Base-by-base conservation (phyloP, 2,329 filamentous ascomycete species). In the Ploettnerulaceae sp. region DNA sequence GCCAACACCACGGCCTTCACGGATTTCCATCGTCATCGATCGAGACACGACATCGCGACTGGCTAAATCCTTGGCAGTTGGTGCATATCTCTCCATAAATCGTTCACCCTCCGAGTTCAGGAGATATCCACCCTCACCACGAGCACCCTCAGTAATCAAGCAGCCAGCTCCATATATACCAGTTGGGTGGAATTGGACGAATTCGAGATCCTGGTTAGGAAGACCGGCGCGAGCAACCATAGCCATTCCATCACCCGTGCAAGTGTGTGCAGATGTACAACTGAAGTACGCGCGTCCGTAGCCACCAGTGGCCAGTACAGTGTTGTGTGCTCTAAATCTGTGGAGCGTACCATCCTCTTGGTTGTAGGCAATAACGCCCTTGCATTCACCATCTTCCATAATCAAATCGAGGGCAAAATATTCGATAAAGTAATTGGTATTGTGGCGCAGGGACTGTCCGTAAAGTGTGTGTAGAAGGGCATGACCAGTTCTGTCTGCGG, bases 341-440 rank as follows among this genome's bases (percentile, higher is more conserved):
- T 98, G 93, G 52, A 97, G 82, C 24, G 91, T 97, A 57, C 93
- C 93, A 65, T 98, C 93, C 73, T 98, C 91, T 73, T 96, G 90
- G 79, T 96, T 97, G 74, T 96, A 96, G 50, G 91, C 91, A 58
- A 97, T 77, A 58, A 97, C 87, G 80, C 93, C 93, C 59, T 90
- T 90, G 77, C 91, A 97, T 70, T 91, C 86, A 52, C 91, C 91
- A 63, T 94, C 87, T 73, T 96, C 86, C 93, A 97, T 97, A 63
- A 98, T 86, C 70, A 97, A 74, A 67, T 97, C 93, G 58, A 95
- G 79, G 61, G 90, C 93, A 69, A 97, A 98, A 78, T 90, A 97
- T 72, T 97, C 93, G 69, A 98, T 96, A 73, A 98, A 97, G 79
- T 96, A 98, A 77, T 96, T 96, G 66, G 91, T 96, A 78, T 96